A percentile compares a stretch with the other conserved stretches of the same genome.
These are phyloP conservation scores for Symbiodinium pilosum DNA, from an alignment of 73 alveolate species.

Conservation along the genomic window DNA sequence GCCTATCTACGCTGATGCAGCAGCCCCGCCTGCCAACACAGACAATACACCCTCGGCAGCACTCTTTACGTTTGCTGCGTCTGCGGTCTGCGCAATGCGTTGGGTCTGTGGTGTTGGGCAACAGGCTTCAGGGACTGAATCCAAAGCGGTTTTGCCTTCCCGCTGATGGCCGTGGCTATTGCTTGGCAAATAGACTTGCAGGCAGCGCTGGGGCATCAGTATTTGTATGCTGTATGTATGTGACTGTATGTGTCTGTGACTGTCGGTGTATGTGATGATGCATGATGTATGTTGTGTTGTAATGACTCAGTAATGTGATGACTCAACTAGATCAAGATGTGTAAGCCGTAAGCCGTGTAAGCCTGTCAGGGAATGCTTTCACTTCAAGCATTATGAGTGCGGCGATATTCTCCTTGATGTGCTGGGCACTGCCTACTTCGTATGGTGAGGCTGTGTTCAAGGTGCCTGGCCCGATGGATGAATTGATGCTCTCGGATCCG, in stretches of 20 bases:
- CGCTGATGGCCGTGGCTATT: not conserved
- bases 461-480: not conserved
- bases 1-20: not conserved
- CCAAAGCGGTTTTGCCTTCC: not conserved
- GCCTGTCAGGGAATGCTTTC: slow-evolving; percentile 24
- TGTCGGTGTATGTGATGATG: too few relatives aligned
- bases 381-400: not conserved
- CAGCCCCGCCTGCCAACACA: not conserved
- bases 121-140: slow-evolving; percentile 45
- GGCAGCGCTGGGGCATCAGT: not conserved
- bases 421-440: slow-evolving; percentile 1
- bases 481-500: not conserved
- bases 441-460: not conserved
- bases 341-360: too few relatives aligned
- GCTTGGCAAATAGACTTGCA: not conserved
- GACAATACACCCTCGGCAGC: too few relatives aligned
- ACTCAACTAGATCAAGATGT: too few relatives aligned
- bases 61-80: not conserved
- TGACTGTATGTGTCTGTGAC: too few relatives aligned
- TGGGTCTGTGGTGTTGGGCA: not conserved
- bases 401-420: not conserved
- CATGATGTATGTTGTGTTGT: not conserved
- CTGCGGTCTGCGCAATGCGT: too few relatives aligned
- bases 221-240: too few relatives aligned
- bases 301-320: too few relatives aligned